Base-by-base conservation (phyloP, 768 basidiomycete species). In the Hemileccinum impolitum region DNA sequence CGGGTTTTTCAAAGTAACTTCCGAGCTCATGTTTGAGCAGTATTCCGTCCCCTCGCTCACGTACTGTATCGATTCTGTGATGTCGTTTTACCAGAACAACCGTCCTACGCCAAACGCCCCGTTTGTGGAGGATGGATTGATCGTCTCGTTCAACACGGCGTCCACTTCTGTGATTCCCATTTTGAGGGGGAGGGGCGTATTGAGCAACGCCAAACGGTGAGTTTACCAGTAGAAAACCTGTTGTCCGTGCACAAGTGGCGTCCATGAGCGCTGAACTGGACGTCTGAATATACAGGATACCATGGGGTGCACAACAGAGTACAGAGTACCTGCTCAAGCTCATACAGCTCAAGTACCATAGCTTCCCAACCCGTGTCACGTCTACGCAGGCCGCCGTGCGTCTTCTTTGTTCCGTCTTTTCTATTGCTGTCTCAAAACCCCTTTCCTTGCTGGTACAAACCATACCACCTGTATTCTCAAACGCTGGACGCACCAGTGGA, bases 1-100 rank as follows among this genome's bases (percentile, higher is more conserved):
- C 31, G 38, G 43, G 25, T 36, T 23, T 32, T 26, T 38, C 38
- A 60, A 94, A 94, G 92, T 96, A 47, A 95, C 94, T 9, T 94
- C 94, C 0, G 96, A 99, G 62, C 82, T 99, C 26, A 81, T 99
- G 70, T 99, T 99, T 62, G 96, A 99, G 70, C 78, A 84, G 39
- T 99, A 98, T 64, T 76, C 77, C 5, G 91, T 86, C 4, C 94
- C 95, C 1, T 83, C 86, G 6, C 75, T 97, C 40, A 75, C 89
- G 4, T 98, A 90, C 70, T 90, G 89, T 46, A 74, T 96, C 49
- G 96, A 99, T 62, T 84, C 87, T 11, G 70, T 93, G 52, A 91
- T 96, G 81, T 93, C 94, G 4, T 94, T 96, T 64, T 91, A 94
- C 62, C 78, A 89, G 55, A 91, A 93, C 62, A 76, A 81, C 48